Evolutionary conservation across 1,284 basidiomycete species (phyloP).

Genomic region (Ceratobasidium sp.): DNA sequence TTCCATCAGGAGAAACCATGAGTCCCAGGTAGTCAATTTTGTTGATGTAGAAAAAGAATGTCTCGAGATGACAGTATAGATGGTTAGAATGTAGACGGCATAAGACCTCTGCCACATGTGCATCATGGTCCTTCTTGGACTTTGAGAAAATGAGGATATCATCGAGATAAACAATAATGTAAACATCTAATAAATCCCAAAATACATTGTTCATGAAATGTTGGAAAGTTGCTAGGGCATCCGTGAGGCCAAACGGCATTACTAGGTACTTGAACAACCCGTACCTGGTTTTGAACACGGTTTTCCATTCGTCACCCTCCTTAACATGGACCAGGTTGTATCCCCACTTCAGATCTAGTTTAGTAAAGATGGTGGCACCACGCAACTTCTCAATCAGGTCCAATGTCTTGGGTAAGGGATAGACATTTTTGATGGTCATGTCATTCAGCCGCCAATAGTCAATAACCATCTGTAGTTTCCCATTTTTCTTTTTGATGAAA

Average conservation of each 20-base stretch:
- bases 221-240: slow-evolving; percentile 57
- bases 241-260: slow-evolving; percentile 52
- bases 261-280: slow-evolving; percentile 59
- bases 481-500: slow-evolving; percentile 64
- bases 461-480: slow-evolving; percentile 58
- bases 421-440: neutral
- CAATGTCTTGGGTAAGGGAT: slow-evolving; percentile 47
- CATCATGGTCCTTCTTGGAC: slow-evolving; percentile 57
- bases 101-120: slow-evolving; percentile 52
- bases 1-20: slow-evolving; percentile 46
- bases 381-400: slow-evolving; percentile 53
- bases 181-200: slow-evolving; percentile 46
- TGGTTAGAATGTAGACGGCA: slow-evolving; percentile 44
- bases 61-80: slow-evolving; percentile 50
- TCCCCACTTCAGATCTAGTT: slow-evolving; percentile 54
- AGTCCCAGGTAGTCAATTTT: slow-evolving; percentile 55
- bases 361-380: slow-evolving; percentile 52
- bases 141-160: slow-evolving; percentile 59
- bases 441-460: slow-evolving; percentile 60
- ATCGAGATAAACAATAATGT: slow-evolving; percentile 54
- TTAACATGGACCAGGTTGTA: slow-evolving; percentile 55
- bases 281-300: slow-evolving; percentile 56
- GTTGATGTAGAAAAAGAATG: slow-evolving; percentile 52
- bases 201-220: slow-evolving; percentile 46
- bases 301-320: slow-evolving; percentile 56